These are phyloP conservation scores for Triangularia setosa DNA, from an alignment of 2,329 filamentous ascomycete species.

Conservation along the genomic window DNA sequence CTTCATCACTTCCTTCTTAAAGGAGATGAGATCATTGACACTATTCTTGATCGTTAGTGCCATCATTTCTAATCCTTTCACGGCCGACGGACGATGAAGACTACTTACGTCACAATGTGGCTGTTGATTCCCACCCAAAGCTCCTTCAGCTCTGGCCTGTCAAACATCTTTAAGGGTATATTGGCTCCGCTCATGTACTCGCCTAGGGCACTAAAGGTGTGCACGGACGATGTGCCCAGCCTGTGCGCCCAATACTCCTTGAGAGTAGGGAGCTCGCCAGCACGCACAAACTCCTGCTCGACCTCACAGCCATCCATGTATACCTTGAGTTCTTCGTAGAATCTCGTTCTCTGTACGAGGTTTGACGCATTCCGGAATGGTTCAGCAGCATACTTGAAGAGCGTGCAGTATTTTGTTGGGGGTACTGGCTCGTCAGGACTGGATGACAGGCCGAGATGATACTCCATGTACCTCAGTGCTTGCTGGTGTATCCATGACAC, in stretches of 20 bases:
- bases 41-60: not conserved
- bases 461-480: conserved; percentile 16
- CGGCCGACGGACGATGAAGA: too few species aligned
- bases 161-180: conserved; percentile 7
- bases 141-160: conserved; percentile 8
- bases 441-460: conserved; percentile 11
- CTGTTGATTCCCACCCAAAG: conserved; percentile 13
- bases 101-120: conserved; percentile 12
- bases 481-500: conserved; percentile 11
- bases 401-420: conserved; percentile 12
- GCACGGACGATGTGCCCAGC: conserved; percentile 10
- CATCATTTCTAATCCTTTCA: not conserved
- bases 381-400: conserved; percentile 13
- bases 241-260: conserved; percentile 17
- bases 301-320: conserved; percentile 18
- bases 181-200: conserved; percentile 17
- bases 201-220: conserved; percentile 9
- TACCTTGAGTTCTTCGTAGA: conserved; percentile 10
- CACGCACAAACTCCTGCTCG: conserved; percentile 6
- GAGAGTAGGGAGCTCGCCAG: conserved; percentile 8
- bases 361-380: not conserved
- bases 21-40: conserved; percentile 14
- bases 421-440: not conserved
- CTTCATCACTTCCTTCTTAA: conserved; percentile 14
- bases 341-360: conserved; percentile 1